Conservation (phyloP, 768 basidiomycete species). For the Tylopilus rubrobrunneus region DNA sequence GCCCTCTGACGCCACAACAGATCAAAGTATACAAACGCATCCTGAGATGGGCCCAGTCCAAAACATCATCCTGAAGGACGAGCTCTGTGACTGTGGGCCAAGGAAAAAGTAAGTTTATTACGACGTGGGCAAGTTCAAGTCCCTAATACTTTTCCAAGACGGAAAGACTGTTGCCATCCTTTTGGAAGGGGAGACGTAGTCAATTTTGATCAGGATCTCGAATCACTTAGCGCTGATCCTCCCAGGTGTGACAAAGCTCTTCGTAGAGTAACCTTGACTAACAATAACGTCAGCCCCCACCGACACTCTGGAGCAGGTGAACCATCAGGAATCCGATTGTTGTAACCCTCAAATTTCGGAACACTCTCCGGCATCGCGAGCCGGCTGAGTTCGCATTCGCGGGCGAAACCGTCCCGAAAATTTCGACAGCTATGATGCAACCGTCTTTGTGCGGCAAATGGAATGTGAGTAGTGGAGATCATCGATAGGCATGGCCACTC, state of each 20-base stretch:
- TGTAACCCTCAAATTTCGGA: neutral
- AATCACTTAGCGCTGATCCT: constrained; percentile 88
- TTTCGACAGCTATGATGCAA: constrained; percentile 57
- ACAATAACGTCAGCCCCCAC: constrained; percentile 47
- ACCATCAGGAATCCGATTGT: neutral
- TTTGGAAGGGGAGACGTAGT: constrained; percentile 53
- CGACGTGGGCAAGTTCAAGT: too few relatives aligned
- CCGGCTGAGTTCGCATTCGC: constrained; percentile 63
- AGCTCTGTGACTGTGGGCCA: too few relatives aligned
- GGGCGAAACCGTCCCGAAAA: constrained; percentile 50
- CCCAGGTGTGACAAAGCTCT: constrained; percentile 59
- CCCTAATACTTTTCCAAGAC: constrained; percentile 33
- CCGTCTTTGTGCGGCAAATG: constrained; percentile 81
- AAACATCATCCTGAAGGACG: constrained; percentile 47
- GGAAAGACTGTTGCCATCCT: constrained; percentile 41
- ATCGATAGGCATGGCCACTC: neutral
- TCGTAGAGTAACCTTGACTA: neutral
- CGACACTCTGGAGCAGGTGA: constrained; percentile 68
- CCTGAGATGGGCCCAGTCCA: constrained; percentile 57
- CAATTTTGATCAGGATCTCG: constrained; percentile 79
- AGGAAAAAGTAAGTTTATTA: too few relatives aligned
- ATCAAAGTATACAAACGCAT: constrained; percentile 70
- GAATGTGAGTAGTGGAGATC: constrained; percentile 49
- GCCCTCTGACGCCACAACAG: constrained; percentile 75
- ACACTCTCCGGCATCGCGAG: constrained; percentile 53